Evolutionary conservation across 192 early-diverging fungal species (phyloP), one percentile per base, ranked within the genome.

Genomic region (Funneliformis geosporum): DNA sequence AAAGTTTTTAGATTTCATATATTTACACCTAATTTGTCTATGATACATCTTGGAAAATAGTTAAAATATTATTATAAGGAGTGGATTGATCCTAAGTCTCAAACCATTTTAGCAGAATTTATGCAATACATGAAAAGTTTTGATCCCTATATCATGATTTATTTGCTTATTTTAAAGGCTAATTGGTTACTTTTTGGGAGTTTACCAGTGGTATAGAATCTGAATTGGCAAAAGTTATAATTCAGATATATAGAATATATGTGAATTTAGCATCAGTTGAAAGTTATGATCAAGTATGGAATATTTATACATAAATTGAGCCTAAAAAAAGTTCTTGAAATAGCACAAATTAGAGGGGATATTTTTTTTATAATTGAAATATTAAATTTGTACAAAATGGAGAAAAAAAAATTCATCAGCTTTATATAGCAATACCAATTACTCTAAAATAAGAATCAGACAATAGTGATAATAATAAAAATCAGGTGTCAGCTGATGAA

Each of bases 401-500:
- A 23, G 27, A 75, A 38, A 6, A 74, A 39, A 46, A 62, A 75
- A 10, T 60, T 23, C 60, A 27, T 42, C 28, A 28, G 4, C 11
- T 75, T 62, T 21, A 75, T 75, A 61, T 75, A 42, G 38, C 39
- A 75, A 62, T 12, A 38, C 74, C 60, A 60, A 75, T 62, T 33
- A 33, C 2, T 62, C 2, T 33, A 25, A 2, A 21, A 42, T 3
- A 64, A 55, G 50, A 55, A 55, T 55, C 50, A 18, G 28, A 67
- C 16, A 38, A 39, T 38, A 14, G 6, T 28, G 6, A 65, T 7
- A 65, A 16, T 16, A 6, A 67, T 67, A 42, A 67, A 18, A 40
- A 38, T 67, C 28, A 67, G 1, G 7, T 67, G 0, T 4, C 3
- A 42, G 16, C 16, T 55, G 50, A 55, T 55, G 4, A 18, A 18